Base-by-base conservation (phyloP, 495 filamentous ascomycete genomes). In the Hypoxylon trugodes region DNA sequence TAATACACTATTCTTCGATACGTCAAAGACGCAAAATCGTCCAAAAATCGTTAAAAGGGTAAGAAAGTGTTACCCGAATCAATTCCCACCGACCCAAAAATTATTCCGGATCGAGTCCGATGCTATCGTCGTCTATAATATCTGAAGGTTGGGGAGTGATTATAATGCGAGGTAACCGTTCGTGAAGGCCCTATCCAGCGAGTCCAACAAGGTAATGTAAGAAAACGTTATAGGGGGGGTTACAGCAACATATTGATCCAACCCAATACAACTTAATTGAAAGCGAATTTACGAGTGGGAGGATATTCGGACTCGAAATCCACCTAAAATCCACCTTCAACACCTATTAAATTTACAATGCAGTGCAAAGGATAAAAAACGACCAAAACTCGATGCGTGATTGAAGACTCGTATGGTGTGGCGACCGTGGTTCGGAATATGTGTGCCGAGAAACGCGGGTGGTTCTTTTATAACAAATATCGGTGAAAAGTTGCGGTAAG, bases 401-500 rank as follows among this genome's bases (percentile, higher is more conserved):
- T 57, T 30, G 52, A 66, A 6, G 38, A n/a, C 36, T 67, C 53
- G 58, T 53, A 43, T 26, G 18, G 40, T 57, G 35, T 54, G 35
- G 18, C 1, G 28, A 38, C 52, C 50, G 64, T 54, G 42, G 24
- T n/a, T 67, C 42, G 58, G 47, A 56, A 30, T 40, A 32, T 37
- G 15, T 30, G 58, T 71, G 61, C 59, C 66, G 56, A 60, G 58
- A 21, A 28, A 49, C 4, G 52, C 48, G 38, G 21, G 16, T 35
- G 46, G 49, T 25, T 47, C 16, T 3, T 16, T 41, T 50, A 13
- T 32, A 40, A 42, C 25, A 57, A 54, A 21, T 38, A 45, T 61
- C 58, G 64, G 64, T 67, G 64, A 62, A 62, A 59, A 67, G 71
- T 88, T 85, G 68, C 79, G 87, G 30, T 80, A 79, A 59, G 83